These are phyloP conservation scores for Wallacemonas rigidus DNA, from an alignment of 208 protist species.

Conservation along the genomic window DNA sequence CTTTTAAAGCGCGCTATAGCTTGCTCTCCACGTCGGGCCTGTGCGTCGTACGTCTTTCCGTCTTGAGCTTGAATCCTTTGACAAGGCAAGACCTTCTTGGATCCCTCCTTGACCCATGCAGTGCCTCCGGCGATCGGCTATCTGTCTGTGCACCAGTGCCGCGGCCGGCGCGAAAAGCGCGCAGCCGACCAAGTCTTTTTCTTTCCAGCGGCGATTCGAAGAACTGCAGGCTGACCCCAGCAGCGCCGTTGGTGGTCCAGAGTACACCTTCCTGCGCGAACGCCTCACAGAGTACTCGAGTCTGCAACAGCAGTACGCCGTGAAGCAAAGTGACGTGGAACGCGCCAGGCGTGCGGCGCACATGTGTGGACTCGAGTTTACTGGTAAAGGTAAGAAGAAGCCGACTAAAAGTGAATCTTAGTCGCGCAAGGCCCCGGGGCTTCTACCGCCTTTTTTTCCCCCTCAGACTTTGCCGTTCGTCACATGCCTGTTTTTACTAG, in stretches of 20 bases:
- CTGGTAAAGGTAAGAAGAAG: constrained; percentile 48
- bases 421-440: neutral
- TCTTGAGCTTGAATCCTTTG: too few species aligned
- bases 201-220: constrained; percentile 37
- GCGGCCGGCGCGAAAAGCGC: neutral
- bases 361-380: constrained; percentile 87
- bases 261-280: constrained; percentile 70
- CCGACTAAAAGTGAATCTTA: neutral
- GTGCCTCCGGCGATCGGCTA: neutral
- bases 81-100: too few species aligned
- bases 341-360: constrained; percentile 69
- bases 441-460: neutral
- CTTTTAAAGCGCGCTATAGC: too few species aligned
- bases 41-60: too few species aligned
- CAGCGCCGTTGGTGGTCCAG: constrained; percentile 41
- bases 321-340: constrained; percentile 88
- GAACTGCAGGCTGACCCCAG: constrained; percentile 27
- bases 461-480: too few species aligned
- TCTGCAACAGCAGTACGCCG: constrained; percentile 73
- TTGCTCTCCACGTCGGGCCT: too few species aligned
- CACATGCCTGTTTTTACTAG: too few species aligned
- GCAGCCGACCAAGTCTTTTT: constrained; percentile 7
- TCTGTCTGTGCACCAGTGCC: neutral
- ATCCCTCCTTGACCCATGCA: neutral
- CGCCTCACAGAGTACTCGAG: constrained; percentile 64